Base-by-base conservation (phyloP, 805 yeast genomes). In the Candida gorgasii region DNA sequence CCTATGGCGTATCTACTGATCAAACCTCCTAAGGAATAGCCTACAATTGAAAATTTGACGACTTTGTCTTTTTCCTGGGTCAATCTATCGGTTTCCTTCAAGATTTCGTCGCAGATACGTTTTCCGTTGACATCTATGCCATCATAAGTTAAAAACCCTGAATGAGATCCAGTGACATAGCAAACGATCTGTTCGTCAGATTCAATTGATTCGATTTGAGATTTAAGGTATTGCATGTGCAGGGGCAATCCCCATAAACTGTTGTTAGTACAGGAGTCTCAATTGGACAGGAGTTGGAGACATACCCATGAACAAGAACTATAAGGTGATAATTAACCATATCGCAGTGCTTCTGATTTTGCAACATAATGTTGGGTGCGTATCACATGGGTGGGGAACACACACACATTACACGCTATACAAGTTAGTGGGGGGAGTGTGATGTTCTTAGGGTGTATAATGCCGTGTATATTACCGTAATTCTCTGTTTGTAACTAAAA, bases 91-190 rank as follows among this genome's bases (percentile, higher is more conserved):
- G 61, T 55, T 43, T 60, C 55, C 4, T 42, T 51, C 16, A 50
- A 29, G 37, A 89, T 80, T 61, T 89, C 96, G 40, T 75, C 75
- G 1, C 85, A 80, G 6, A 86, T 84, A 16, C 95, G 68, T 38
- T 80, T 70, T 1, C 95, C 96, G 55, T 93, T 87, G 19, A 87
- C 80, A 50, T 88, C 95, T 16, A 88, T 80, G 2, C 96, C 96
- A 56, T 89, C 96, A 52, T 87, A 83, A 2, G 96, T 89, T 54
- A 78, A 76, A 57, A 80, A 86, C 5, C 90, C 92, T 42, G 79
- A 75, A 54, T 86, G 88, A 1, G 83, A 70, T 12, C 72, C 73
- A 0, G 88, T 72, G 34, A 75, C 69, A 52, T 79, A 76, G 16
- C 79, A 73, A 2, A 74, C 58, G 1, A 65, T 26, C n/a, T 51